Conservation (phyloP, 306 rosid genomes). For the Inga oerstediana region DNA sequence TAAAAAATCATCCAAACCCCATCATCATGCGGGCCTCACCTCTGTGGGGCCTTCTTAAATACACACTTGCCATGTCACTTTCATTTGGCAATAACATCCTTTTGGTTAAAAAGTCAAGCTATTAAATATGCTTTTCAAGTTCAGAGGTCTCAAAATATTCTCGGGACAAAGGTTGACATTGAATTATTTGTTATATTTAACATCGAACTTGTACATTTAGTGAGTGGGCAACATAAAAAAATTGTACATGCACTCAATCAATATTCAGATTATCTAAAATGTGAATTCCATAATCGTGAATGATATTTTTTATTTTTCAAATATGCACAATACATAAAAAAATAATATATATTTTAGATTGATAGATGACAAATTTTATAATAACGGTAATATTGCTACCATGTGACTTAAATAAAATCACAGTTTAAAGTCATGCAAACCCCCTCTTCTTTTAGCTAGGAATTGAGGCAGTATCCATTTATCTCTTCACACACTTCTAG, state of each 20-base stretch:
- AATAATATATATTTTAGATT: not conserved
- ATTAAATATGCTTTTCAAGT: too few species aligned
- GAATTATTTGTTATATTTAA: too few species aligned
- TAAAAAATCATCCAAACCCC: not conserved
- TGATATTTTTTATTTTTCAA: too few species aligned
- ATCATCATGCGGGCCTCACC: not conserved
- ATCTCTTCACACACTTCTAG: too few species aligned
- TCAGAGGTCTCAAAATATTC: too few species aligned
- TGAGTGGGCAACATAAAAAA: not conserved
- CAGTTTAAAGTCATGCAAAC: too few species aligned
- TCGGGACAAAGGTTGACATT: too few species aligned
- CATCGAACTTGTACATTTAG: not conserved
- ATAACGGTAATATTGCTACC: too few species aligned
- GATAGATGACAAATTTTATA: too few species aligned
- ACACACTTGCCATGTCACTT: not conserved
- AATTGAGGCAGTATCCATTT: fast-evolving
- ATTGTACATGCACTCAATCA: not conserved
- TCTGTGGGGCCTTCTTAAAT: not conserved
- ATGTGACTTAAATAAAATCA: too few species aligned
- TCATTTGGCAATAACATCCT: not conserved
- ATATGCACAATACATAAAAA: not conserved
- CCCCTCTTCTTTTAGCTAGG: too few species aligned
- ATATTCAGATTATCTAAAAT: not conserved
- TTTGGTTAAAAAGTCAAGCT: too few species aligned
- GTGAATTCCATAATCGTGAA: not conserved